Evolutionary conservation across 768 basidiomycete species (phyloP), one percentile per base, ranked within the genome.

Genomic region (Naematelia encephala): DNA sequence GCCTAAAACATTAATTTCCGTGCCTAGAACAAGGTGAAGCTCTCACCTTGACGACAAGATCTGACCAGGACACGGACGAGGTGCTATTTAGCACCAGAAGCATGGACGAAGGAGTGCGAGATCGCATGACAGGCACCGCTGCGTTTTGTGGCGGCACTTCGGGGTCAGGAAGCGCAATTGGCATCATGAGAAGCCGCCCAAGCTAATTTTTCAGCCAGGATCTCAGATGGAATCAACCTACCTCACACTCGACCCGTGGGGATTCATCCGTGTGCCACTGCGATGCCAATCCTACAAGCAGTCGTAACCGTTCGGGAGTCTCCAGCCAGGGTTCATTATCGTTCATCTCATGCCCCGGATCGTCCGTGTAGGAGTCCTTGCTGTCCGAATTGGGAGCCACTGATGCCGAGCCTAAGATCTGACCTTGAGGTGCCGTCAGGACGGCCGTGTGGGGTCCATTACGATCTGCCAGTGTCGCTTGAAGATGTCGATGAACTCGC

Each of bases 161-260:
- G 5, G 57, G 16, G 4, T 51, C n/a, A 4, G 69, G 64, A 2
- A 73, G 54, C 2, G 51, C 29, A 19, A 73, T 55, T 2, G 58
- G 61, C 1, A 39, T 44, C 27, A 73, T 28, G 12, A 63, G 54
- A 2, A 73, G 43, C 50, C 63, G 47, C 11, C 71, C 71, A 14
- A 73, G 67, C 71, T 73, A 30, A 26, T 19, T 13, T 3, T 26
- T 8, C 21, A 25, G 8, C 47, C 52, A 54, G 51, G 49, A 22
- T 27, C 45, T 13, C 8, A 11, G 47, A 51, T 5, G 22, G 29
- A 8, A 12, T 8, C 0, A 22, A 66, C 69, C 28, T 48, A 74
- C 72, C 62, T 74, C 72, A 46, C 69, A 74, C 47, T 69, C 72
- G 34, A 74, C 64, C 42, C 61, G 60, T 2, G 63, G 60, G 22